A percentile compares a stretch with the other conserved stretches of the same genome.
Conservation (phyloP, 257 asterid species). For the Echium plantagineum region DNA sequence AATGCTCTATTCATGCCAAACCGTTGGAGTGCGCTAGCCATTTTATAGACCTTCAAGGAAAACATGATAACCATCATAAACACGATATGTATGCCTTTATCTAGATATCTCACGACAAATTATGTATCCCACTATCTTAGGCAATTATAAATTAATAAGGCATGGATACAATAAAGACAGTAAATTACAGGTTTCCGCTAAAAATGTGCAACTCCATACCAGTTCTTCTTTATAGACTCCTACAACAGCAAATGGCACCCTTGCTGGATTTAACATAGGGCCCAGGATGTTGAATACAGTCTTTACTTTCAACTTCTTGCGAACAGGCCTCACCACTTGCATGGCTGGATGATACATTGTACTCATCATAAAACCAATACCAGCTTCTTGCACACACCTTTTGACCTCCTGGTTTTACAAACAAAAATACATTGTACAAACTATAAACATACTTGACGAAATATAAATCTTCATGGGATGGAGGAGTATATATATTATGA, state of each 20-base stretch:
- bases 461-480: too few species aligned
- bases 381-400: conserved; percentile 48
- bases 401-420: conserved; percentile 38
- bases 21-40: conserved; percentile 71
- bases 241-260: conserved; percentile 62
- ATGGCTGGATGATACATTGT: conserved; percentile 81
- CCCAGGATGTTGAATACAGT: conserved; percentile 75
- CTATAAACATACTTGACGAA: not conserved
- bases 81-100: not conserved
- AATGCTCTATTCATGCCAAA: conserved; percentile 73
- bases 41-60: conserved; percentile 44
- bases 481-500: too few species aligned
- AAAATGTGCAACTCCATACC: conserved; percentile 21
- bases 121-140: too few species aligned
- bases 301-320: conserved; percentile 65
- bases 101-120: too few species aligned
- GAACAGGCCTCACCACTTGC: conserved; percentile 67
- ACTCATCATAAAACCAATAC: conserved; percentile 88
- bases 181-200: not conserved
- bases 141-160: not conserved
- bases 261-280: conserved; percentile 79
- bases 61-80: not conserved
- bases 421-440: not conserved
- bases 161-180: not conserved
- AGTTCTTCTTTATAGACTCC: conserved; percentile 70